Evolutionary conservation across 1,284 basidiomycete species (phyloP).

Genomic region (Ceratobasidium sp.): DNA sequence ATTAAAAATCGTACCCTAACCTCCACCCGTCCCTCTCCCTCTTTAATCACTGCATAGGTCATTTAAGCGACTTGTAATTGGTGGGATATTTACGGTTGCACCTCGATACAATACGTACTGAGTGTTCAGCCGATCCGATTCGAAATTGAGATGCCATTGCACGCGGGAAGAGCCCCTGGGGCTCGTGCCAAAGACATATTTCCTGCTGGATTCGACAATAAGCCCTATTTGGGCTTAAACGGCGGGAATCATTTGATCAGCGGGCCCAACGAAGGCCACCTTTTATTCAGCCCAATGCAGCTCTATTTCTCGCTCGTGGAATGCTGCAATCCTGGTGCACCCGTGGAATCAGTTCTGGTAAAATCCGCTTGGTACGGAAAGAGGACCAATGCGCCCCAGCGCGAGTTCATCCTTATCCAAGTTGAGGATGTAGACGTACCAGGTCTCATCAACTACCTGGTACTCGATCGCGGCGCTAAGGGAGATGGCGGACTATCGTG

Average conservation of each 20-base stretch:
- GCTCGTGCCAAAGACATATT: constrained; percentile 17
- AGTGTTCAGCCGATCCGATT: no score
- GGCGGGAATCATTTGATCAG: no score
- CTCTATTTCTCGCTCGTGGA: neutral
- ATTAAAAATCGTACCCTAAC: no score
- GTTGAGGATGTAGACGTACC: neutral
- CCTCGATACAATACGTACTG: no score
- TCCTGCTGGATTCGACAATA: constrained; percentile 11
- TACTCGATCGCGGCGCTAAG: neutral
- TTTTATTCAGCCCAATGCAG: constrained; percentile 5
- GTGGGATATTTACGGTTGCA: no score
- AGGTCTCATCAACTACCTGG: constrained; percentile 6
- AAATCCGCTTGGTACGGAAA: constrained; percentile 9
- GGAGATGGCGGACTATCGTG: neutral
- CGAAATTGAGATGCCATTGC: neutral
- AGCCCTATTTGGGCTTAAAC: no score
- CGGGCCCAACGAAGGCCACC: neutral
- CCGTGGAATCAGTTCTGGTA: neutral
- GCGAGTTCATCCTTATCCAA: constrained; percentile 17
- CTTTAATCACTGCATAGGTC: no score
- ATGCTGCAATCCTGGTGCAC: neutral
- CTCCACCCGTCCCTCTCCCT: no score
- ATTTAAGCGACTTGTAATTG: no score
- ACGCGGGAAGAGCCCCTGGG: no score
- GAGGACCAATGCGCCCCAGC: neutral